Evolutionary conservation across 108 stramenopile genomes (phyloP).

Genomic region (Stephanodiscus triporus): DNA sequence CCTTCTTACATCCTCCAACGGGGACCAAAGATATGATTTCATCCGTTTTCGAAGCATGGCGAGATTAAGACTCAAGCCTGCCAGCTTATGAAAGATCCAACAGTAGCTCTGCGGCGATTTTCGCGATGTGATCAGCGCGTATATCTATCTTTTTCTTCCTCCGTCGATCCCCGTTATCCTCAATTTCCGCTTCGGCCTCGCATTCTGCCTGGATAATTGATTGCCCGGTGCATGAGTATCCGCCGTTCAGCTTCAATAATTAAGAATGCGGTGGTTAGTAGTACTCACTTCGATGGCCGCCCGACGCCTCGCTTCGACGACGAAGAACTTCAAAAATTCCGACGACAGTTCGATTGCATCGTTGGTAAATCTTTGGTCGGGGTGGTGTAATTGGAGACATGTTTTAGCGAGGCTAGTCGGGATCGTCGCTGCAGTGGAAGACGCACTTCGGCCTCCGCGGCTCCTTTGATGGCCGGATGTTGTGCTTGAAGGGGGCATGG

Average conservation of each 20-base stretch:
- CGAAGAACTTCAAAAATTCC: conserved; percentile 47
- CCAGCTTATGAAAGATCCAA: conserved; percentile 40
- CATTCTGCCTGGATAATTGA: conserved; percentile 29
- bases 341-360: conserved; percentile 35
- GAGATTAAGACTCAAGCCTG: too few species aligned
- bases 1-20: too few species aligned
- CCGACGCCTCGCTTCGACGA: conserved; percentile 44
- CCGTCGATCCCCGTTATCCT: conserved; percentile 6
- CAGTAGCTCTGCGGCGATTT: conserved; percentile 42
- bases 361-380: conserved; percentile 22
- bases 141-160: conserved; percentile 21
- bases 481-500: too few species aligned
- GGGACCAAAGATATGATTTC: too few species aligned
- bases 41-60: too few species aligned
- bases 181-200: conserved; percentile 26
- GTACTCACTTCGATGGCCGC: conserved; percentile 47
- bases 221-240: not conserved
- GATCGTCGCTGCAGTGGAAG: conserved; percentile 9
- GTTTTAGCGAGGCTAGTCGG: conserved; percentile 23
- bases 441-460: not conserved
- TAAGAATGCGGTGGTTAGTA: too few species aligned
- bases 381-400: conserved; percentile 33
- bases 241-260: not conserved
- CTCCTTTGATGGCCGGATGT: not conserved
- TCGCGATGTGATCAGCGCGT: conserved; percentile 40